Evolutionary conservation across 345 rosid genomes (phyloP).

Genomic region (Lagerstroemia speciosa): DNA sequence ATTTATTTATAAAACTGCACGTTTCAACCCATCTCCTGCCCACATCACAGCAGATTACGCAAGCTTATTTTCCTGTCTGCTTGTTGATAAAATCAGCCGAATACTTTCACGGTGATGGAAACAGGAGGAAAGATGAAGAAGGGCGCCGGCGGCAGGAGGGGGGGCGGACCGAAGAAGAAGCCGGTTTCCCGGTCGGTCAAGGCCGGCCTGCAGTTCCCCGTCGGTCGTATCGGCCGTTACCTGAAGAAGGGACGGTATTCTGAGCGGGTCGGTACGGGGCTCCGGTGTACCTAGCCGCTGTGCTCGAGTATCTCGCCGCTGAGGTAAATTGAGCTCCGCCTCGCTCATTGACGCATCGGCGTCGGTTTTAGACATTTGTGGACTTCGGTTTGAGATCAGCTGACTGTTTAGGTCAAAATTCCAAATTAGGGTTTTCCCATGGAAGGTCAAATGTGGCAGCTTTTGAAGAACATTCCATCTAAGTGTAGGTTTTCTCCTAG

Average conservation of each 20-base stretch:
- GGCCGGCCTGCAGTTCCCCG: slow-evolving; percentile 75
- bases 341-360: background rate
- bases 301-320: slow-evolving; percentile 81
- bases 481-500: background rate
- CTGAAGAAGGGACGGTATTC: slow-evolving; percentile 69
- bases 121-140: slow-evolving; percentile 43
- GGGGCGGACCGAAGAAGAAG: slow-evolving; percentile 73
- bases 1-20: background rate
- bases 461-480: background rate
- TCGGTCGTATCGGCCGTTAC: slow-evolving; percentile 71
- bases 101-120: slow-evolving; percentile 31
- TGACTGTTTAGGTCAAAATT: background rate
- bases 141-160: slow-evolving; percentile 61
- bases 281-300: slow-evolving; percentile 77
- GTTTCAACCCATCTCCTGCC: background rate
- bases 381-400: background rate
- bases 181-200: slow-evolving; percentile 67
- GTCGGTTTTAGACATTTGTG: background rate
- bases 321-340: slow-evolving; percentile 26
- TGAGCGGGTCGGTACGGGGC: slow-evolving; percentile 62
- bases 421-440: background rate
- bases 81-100: background rate
- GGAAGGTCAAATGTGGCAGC: background rate
- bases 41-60: background rate
- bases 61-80: background rate